Evolutionary conservation across 805 yeast species (phyloP).

Genomic region (Wickerhamomyces queroliae): DNA sequence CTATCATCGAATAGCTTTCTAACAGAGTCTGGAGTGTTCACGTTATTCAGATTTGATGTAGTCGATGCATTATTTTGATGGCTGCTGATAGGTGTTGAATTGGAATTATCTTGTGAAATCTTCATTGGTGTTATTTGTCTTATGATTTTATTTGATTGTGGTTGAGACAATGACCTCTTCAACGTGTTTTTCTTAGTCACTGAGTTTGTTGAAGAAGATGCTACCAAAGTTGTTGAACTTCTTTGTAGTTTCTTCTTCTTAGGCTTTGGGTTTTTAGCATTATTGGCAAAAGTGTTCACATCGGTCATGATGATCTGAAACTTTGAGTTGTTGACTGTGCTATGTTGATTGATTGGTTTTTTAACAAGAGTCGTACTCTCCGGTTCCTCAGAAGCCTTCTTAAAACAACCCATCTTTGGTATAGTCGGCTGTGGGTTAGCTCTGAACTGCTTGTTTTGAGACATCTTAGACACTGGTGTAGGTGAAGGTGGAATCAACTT

Average conservation of each 20-base stretch:
- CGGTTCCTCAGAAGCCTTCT: slow-evolving; percentile 10
- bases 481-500: slow-evolving; percentile 18
- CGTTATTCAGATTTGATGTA: too few species aligned
- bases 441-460: background rate
- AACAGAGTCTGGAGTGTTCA: too few species aligned
- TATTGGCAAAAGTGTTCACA: slow-evolving; percentile 21
- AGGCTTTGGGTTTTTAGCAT: slow-evolving; percentile 4
- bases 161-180: slow-evolving; percentile 21
- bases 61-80: background rate
- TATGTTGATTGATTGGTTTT: slow-evolving; percentile 1
- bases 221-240: slow-evolving; percentile 17
- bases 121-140: background rate
- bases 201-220: slow-evolving; percentile 5
- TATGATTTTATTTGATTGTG: slow-evolving; percentile 8
- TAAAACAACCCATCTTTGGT: slow-evolving; percentile 24
- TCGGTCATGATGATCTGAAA: slow-evolving; percentile 32
- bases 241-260: slow-evolving; percentile 16
- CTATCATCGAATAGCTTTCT: too few species aligned
- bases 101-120: background rate
- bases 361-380: too few species aligned
- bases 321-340: slow-evolving; percentile 5
- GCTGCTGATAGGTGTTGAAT: too few species aligned
- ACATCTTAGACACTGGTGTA: slow-evolving; percentile 18
- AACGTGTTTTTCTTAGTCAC: slow-evolving; percentile 14
- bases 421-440: slow-evolving; percentile 2